Conservation (phyloP, 331 rosid species). For the Telfairia occidentalis region DNA sequence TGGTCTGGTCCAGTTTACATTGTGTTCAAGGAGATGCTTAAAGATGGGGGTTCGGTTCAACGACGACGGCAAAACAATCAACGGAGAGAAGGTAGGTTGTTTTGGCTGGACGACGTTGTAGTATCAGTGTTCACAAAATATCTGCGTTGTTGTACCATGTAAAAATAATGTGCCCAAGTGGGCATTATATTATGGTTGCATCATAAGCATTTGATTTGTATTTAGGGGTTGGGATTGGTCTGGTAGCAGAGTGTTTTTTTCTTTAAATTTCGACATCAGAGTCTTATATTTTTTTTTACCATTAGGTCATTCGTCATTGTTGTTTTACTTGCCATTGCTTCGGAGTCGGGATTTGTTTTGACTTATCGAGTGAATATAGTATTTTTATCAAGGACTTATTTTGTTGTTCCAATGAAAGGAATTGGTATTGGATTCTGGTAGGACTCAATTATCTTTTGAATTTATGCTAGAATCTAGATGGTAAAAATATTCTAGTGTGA, state of each 20-base stretch:
- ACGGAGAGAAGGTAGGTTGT: neutral
- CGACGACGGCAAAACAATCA: neutral
- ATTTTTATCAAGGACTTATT: neutral
- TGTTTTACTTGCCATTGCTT: constrained; percentile 10
- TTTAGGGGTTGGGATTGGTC: constrained; percentile 6
- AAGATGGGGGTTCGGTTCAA: neutral
- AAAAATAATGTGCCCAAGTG: constrained; percentile 3
- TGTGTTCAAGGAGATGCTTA: constrained; percentile 12
- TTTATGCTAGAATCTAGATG: neutral
- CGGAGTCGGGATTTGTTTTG: constrained; percentile 11
- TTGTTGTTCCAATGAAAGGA: neutral
- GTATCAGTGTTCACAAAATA: constrained; percentile 5
- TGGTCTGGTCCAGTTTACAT: constrained; percentile 12
- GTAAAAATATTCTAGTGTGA: neutral
- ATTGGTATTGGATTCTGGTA: too few species aligned
- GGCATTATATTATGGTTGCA: constrained; percentile 13
- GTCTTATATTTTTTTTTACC: constrained; percentile 5
- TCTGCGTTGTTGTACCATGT: constrained; percentile 8
- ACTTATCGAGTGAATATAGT: constrained; percentile 12
- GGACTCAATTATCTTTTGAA: too few species aligned
- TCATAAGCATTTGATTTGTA: constrained; percentile 11
- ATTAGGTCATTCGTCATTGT: constrained; percentile 11
- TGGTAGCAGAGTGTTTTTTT: neutral
- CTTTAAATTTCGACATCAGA: neutral
- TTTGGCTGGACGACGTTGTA: neutral